Conservation (phyloP, 2,329 filamentous ascomycete species). For the Aciculosporium take region DNA sequence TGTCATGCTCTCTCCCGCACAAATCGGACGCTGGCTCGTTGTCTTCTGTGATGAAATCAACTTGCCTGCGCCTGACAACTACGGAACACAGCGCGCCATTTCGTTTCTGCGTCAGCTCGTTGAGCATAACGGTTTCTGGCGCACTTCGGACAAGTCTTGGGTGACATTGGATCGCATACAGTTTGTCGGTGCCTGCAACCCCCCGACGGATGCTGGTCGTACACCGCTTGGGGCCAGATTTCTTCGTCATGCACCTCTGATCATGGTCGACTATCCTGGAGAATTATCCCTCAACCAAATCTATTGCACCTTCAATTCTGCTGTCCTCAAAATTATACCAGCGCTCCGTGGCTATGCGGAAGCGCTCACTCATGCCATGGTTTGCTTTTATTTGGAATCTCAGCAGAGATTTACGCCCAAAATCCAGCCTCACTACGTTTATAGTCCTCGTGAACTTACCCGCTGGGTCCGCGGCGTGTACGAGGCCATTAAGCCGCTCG, state of each 20-base stretch:
- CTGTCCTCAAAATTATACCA: constrained; percentile 92
- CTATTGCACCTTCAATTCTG: constrained; percentile 94
- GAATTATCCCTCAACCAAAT: constrained; percentile 92
- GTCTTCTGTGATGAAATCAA: constrained; percentile 99
- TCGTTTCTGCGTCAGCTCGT: constrained; percentile 95
- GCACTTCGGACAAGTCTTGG: constrained; percentile 94
- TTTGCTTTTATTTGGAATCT: constrained; percentile 87
- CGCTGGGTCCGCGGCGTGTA: constrained; percentile 96
- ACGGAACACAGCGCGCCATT: constrained; percentile 92
- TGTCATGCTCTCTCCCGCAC: constrained; percentile 85
- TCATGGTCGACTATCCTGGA: constrained; percentile 99
- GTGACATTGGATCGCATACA: constrained; percentile 95
- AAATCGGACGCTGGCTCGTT: constrained; percentile 95
- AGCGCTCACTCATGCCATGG: constrained; percentile 91
- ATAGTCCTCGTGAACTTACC: constrained; percentile 95
- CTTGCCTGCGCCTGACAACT: constrained; percentile 90
- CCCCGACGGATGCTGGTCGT: constrained; percentile 90
- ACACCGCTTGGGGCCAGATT: constrained; percentile 88
- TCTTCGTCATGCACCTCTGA: constrained; percentile 88
- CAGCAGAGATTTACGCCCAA: constrained; percentile 89
- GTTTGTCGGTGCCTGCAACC: constrained; percentile 97
- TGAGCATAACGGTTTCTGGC: constrained; percentile 98
- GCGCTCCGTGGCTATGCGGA: constrained; percentile 91
- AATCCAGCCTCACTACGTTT: constrained; percentile 97
- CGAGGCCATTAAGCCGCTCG: constrained; percentile 86